Evolutionary conservation across 2,329 filamentous ascomycete species (phyloP).

Genomic region (Ascochyta viciae-villosae): DNA sequence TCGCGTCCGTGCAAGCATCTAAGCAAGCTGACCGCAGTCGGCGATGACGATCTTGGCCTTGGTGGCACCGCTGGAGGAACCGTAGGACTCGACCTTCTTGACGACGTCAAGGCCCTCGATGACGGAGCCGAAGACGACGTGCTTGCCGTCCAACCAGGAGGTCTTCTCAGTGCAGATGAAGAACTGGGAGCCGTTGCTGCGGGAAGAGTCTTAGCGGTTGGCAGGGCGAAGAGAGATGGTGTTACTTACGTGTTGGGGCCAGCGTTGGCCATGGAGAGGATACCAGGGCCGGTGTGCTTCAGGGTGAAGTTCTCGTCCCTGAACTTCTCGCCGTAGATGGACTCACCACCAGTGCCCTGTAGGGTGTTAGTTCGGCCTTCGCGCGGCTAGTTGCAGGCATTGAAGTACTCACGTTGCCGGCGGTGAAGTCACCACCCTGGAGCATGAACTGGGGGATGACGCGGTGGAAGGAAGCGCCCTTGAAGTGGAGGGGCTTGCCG

Average conservation of each 20-base stretch:
- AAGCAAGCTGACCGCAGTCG: conserved; percentile 34
- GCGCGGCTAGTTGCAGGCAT: neutral
- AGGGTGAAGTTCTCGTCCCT: conserved; percentile 92
- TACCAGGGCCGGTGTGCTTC: conserved; percentile 91
- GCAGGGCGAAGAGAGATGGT: too few species aligned
- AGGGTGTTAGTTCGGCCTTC: conserved; percentile 17
- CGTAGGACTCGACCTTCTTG: conserved; percentile 33
- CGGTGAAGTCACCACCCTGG: conserved; percentile 95
- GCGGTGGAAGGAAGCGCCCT: conserved; percentile 89
- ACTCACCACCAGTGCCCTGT: conserved; percentile 77
- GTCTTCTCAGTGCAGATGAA: conserved; percentile 95
- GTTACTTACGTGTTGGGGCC: conserved; percentile 62
- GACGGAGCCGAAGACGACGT: conserved; percentile 85
- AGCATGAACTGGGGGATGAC: conserved; percentile 99
- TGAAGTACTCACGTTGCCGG: conserved; percentile 74
- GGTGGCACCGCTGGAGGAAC: conserved; percentile 30
- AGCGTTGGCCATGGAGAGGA: conserved; percentile 97
- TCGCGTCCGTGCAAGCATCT: conserved; percentile 10
- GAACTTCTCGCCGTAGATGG: conserved; percentile 97
- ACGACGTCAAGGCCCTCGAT: conserved; percentile 35
- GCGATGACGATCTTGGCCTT: conserved; percentile 32
- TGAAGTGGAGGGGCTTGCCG: conserved; percentile 89
- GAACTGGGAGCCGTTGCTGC: conserved; percentile 95
- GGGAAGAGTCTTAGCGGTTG: conserved; percentile 45
- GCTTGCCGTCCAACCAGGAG: conserved; percentile 79